phyloP scores from a whole-genome alignment of 2,329 filamentous ascomycete genomes.

The Calcarisporium arbuscula region DNA sequence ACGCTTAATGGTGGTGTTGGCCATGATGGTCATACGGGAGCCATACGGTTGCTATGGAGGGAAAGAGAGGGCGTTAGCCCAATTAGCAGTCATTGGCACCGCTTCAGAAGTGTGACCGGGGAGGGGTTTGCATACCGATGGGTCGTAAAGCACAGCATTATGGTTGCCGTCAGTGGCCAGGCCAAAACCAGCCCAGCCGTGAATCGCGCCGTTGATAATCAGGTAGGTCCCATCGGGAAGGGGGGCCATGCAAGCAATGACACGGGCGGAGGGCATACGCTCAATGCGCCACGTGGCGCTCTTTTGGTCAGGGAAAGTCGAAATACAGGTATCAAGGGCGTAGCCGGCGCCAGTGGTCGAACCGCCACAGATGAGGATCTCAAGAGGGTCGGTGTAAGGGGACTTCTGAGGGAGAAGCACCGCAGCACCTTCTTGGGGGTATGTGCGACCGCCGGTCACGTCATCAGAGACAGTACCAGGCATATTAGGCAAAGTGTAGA shows the following conservation, averaged over 20 bases:
- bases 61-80: no score
- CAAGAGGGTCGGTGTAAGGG: constrained; percentile 54
- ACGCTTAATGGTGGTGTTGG: constrained; percentile 57
- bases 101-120: no score
- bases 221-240: constrained; percentile 61
- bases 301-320: constrained; percentile 49
- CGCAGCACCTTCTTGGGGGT: constrained; percentile 58
- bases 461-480: constrained; percentile 56
- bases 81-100: no score
- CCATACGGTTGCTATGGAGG: constrained; percentile 46
- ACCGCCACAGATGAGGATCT: constrained; percentile 59
- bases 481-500: constrained; percentile 52
- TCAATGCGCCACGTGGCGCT: constrained; percentile 56
- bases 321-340: constrained; percentile 62
- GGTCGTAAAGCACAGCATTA: constrained; percentile 58
- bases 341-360: constrained; percentile 45
- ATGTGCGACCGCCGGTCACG: constrained; percentile 56
- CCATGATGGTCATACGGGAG: constrained; percentile 55
- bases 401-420: constrained; percentile 57
- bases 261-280: constrained; percentile 59
- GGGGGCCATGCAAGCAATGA: constrained; percentile 56
- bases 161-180: constrained; percentile 48
- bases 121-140: no score
- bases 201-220: constrained; percentile 54
- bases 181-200: constrained; percentile 58